Conservation (phyloP, 1,139 yeast species). For the Candida buenavistaensis region DNA sequence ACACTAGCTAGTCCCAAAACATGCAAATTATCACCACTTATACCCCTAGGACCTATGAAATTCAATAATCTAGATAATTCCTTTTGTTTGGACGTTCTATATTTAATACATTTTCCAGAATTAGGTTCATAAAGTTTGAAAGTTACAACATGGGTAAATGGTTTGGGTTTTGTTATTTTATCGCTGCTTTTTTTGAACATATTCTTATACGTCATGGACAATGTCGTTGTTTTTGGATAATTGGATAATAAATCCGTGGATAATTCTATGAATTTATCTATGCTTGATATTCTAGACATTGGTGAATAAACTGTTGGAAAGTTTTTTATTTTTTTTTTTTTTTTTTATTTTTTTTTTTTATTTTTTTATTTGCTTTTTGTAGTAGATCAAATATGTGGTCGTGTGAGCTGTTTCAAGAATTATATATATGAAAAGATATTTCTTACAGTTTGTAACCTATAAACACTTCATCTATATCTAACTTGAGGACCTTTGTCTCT, state of each 20-base stretch:
- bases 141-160: constrained; percentile 37
- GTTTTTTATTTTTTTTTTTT: constrained; percentile 4
- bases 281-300: constrained; percentile 17
- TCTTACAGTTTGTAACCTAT: too few species aligned
- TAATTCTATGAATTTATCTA: constrained; percentile 38
- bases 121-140: constrained; percentile 74
- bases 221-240: constrained; percentile 37
- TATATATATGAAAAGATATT: too few species aligned
- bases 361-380: too few species aligned
- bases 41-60: constrained; percentile 85
- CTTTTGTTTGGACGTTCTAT: constrained; percentile 63
- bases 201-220: constrained; percentile 41
- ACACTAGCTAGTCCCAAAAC: constrained; percentile 40
- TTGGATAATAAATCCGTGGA: constrained; percentile 36
- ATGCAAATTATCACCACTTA: constrained; percentile 32
- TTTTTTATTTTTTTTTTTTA: neutral
- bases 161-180: constrained; percentile 15
- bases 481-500: constrained; percentile 36
- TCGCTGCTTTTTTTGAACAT: constrained; percentile 22
- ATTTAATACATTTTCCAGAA: constrained; percentile 66
- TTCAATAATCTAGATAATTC: constrained; percentile 78
- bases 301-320: neutral
- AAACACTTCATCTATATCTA: constrained; percentile 31
- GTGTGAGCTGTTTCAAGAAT: too few species aligned
- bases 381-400: too few species aligned